Evolutionary conservation across 371 early-diverging fungal species (phyloP), one percentile per base, ranked within the genome.

Genomic region (Apophysomyces ossiformis): DNA sequence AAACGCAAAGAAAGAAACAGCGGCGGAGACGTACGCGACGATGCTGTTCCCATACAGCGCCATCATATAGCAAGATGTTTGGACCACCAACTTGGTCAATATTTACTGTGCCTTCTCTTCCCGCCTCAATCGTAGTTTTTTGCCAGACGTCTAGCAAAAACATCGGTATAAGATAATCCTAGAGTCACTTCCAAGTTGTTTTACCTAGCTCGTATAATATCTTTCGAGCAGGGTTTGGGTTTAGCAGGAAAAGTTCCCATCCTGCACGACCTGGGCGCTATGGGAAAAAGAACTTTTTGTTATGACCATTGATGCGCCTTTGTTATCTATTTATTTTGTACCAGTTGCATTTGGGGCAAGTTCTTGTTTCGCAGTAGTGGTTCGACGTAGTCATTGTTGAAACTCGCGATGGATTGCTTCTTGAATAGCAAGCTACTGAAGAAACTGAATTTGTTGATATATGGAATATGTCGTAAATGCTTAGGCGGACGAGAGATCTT

Each of bases 401-500:
- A 50, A n/a, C 9, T 11, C 7, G 18, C 21, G 2, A 50, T 50
- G 11, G 54, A 7, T 21, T 50, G 54, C 21, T 50, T 50, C 21
- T 50, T 50, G 21, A 50, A 50, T 11, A 50, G 54, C 16, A 50
- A 21, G 54, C 54, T 50, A 21, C 21, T 21, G 21, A 50, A 50
- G 54, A 50, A 50, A 11, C 18, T 21, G 11, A 50, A 50, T n/a
- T 16, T 50, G 21, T 50, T 50, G 54, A 50, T 50, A n/a, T 60
- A 54, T 2, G 69, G 69, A 36, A 69, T 44, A 41, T 69, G 64
- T 7, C 69, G 69, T 32, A 69, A 41, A 0, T 39, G 32, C 56
- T 56, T 41, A 8, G 69, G 69, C 13, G 69, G 69, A 18, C 56
- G 61, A 16, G 61, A 35, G 57, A 69, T 63, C 50, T 50, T 50